These are phyloP conservation scores for Chlamydomonas asymmetrica DNA, from an alignment of 139 green algal genomes.

Conservation along the genomic window DNA sequence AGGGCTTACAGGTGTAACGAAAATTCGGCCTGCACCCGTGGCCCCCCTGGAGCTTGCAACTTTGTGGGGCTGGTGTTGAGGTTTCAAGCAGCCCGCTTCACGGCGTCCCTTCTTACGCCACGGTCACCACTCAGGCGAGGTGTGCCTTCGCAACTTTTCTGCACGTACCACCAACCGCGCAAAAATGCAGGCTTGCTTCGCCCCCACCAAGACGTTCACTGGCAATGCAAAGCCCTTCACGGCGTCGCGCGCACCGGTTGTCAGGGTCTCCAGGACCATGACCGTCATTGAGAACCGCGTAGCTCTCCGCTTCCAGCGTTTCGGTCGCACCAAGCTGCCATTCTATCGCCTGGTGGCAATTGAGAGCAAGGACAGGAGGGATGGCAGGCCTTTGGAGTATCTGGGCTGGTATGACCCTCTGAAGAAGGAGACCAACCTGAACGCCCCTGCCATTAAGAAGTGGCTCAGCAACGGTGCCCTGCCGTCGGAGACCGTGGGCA, in stretches of 20 bases:
- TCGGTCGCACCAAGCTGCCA: constrained; percentile 84
- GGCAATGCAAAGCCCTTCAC: constrained; percentile 41
- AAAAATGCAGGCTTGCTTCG: constrained; percentile 42
- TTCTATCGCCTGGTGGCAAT: constrained; percentile 94
- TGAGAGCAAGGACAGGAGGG: constrained; percentile 78
- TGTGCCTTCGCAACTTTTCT: too few relatives aligned
- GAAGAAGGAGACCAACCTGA: constrained; percentile 89
- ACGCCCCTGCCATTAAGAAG: constrained; percentile 94
- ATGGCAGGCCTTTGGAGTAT: constrained; percentile 85
- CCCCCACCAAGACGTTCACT: constrained; percentile 26
- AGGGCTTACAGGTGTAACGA: too few relatives aligned
- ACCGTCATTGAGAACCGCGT: constrained; percentile 74
- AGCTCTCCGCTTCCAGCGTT: constrained; percentile 85
- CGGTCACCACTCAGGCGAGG: too few relatives aligned
- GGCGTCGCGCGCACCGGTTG: constrained; percentile 8
- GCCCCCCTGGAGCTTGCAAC: too few relatives aligned
- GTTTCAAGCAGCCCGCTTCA: too few relatives aligned
- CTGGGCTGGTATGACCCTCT: constrained; percentile 89
- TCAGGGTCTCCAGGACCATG: constrained; percentile 20
- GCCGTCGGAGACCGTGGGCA: constrained; percentile 84
- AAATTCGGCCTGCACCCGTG: too few relatives aligned
- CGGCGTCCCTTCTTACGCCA: too few relatives aligned
- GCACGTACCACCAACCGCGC: too few relatives aligned
- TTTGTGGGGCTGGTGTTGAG: too few relatives aligned
- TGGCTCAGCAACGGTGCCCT: constrained; percentile 86